Evolutionary conservation across 768 basidiomycete species (phyloP).

Genomic region (Tubosaeta brunneosetosa): DNA sequence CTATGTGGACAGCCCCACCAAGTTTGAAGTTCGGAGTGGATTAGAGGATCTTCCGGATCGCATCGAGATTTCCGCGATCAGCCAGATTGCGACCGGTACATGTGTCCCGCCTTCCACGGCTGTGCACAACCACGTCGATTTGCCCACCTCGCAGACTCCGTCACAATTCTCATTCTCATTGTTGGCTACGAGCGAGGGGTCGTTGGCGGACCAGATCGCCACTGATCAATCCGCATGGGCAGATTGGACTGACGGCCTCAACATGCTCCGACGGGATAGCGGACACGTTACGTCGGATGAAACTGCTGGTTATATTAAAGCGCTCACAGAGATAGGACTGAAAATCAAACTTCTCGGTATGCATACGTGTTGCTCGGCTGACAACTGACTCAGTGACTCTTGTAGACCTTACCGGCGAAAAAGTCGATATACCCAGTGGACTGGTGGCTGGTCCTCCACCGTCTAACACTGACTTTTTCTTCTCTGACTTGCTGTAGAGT

Average conservation of each 20-base stretch:
- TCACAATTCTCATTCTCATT: conserved; percentile 77
- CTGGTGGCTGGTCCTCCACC: conserved; percentile 77
- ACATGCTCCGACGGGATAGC: conserved; percentile 77
- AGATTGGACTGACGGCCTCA: conserved; percentile 92
- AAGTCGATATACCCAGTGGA: conserved; percentile 82
- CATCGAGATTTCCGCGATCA: conserved; percentile 76
- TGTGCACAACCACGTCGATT: conserved; percentile 55
- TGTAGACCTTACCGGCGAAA: conserved; percentile 84
- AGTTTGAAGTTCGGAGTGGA: conserved; percentile 74
- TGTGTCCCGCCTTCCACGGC: conserved; percentile 66
- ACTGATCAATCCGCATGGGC: conserved; percentile 77
- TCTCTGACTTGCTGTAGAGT: conserved; percentile 54
- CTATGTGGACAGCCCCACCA: conserved; percentile 76
- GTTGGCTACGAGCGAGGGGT: conserved; percentile 62
- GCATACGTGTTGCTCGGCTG: conserved; percentile 18
- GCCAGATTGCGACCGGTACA: conserved; percentile 72
- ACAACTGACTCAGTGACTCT: not conserved
- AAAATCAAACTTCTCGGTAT: conserved; percentile 85
- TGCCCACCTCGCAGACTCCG: conserved; percentile 51
- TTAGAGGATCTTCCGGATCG: conserved; percentile 85
- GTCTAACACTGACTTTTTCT: conserved; percentile 78
- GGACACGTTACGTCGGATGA: conserved; percentile 82
- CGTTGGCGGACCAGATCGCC: conserved; percentile 74
- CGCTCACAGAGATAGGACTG: conserved; percentile 84
- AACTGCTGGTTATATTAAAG: conserved; percentile 81